Evolutionary conservation across 306 rosid genomes (phyloP), one percentile per base, ranked within the genome.

Genomic region (Hippophae tibetana): DNA sequence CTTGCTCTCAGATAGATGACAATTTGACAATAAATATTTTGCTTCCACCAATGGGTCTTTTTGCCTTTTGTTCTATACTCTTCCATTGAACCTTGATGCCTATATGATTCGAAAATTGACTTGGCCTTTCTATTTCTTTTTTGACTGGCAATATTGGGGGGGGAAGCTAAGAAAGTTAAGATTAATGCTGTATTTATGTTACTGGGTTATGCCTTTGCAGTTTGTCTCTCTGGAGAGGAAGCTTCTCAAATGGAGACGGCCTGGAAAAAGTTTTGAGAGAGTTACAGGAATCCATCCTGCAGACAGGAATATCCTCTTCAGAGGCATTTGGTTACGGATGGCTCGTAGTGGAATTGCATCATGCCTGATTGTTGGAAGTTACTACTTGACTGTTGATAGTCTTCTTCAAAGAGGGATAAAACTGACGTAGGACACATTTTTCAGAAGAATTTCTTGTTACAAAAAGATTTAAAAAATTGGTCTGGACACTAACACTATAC

Each of bases 331-430:
- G 53, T 69, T 72, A 68, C 86, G 95, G 72, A 79, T 90, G 87
- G 82, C 95, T 68, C 79, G 83, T 46, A 67, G 87, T 73, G 96
- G 92, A 46, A 3, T 87, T 54, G 85, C 89, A 25, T 90, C 98
- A 3, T 81, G 83, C 46, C 9, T 83, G 56, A 71, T 83, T 43
- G 86, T 87, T 47, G 89, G 90, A 66, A 70, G 85, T 69, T 90
- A 86, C 72, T 86, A 80, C 65, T 79, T 79, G 67, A 64, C 58
- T 47, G 86, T 83, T 54, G 83, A 90, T 74, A 73, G 38, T 65
- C 78, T 86, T 68, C 74, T 69, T 56, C 64, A 60, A 55, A 56
- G 51, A 57, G 50, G 56, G 13, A 64, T 42, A 42, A 42, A 14
- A 52, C 13, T 43, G 50, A 63, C 72, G 46, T 46, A 71, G 50